Evolutionary conservation across 169 alveolate genomes (phyloP).

Genomic region (Plasmodium yoelii): DNA sequence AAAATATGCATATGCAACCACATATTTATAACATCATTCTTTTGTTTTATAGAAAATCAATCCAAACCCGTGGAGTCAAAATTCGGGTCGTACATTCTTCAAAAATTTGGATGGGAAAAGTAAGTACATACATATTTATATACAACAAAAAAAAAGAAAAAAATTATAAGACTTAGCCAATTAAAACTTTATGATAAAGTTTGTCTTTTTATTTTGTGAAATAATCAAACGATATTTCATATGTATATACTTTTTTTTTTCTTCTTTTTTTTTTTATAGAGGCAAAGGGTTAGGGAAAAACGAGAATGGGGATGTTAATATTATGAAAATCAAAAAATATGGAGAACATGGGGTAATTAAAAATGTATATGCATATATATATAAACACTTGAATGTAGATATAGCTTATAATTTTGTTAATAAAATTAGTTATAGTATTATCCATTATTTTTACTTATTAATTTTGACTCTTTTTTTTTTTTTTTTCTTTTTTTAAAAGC

Average conservation of each 20-base stretch:
- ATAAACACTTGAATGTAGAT: neutral
- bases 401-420: no score
- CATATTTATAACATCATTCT: neutral
- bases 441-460: no score
- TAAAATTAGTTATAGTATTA: no score
- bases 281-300: slow-evolving; percentile 72
- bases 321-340: slow-evolving; percentile 58
- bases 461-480: no score
- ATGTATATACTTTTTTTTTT: neutral
- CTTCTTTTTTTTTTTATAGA: slow-evolving; percentile 19
- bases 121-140: neutral
- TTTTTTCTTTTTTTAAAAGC: slow-evolving; percentile 18
- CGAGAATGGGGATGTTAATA: slow-evolving; percentile 64
- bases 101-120: slow-evolving; percentile 75
- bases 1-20: no score
- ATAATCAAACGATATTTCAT: neutral
- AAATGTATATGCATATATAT: neutral
- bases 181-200: neutral
- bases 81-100: slow-evolving; percentile 64
- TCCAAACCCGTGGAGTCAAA: slow-evolving; percentile 69
- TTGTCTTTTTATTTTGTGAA: neutral
- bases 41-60: slow-evolving; percentile 48
- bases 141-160: slow-evolving; percentile 2
- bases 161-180: neutral
- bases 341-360: slow-evolving; percentile 76